Conservation (phyloP, 371 early-diverging fungal genomes). For the Conidiobolus incongruus region DNA sequence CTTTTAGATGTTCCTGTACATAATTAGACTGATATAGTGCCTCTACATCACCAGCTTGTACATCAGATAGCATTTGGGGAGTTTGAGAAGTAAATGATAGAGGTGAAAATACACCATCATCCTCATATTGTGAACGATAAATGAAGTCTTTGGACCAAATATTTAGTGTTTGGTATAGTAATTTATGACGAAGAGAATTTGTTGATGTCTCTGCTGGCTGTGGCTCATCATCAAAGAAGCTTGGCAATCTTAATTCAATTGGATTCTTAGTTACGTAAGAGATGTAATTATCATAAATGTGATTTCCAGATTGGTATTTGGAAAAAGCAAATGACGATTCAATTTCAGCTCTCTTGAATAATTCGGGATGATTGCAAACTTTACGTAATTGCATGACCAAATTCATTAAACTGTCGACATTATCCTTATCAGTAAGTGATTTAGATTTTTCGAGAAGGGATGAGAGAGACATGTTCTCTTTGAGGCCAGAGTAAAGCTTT, state of each 20-base stretch:
- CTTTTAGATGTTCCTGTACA: background rate
- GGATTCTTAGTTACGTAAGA: conserved; percentile 19
- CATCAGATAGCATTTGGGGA: background rate
- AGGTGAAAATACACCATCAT: background rate
- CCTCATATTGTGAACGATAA: background rate
- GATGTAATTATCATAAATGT: conserved; percentile 6
- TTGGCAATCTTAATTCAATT: conserved; percentile 17
- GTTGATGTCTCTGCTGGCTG: conserved; percentile 1
- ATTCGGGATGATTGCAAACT: conserved; percentile 94
- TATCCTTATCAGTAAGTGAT: conserved; percentile 28
- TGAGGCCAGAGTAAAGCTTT: conserved; percentile 47
- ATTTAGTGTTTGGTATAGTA: background rate
- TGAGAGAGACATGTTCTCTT: conserved; percentile 60
- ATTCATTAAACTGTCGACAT: conserved; percentile 71
- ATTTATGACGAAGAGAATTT: background rate
- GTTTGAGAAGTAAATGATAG: background rate
- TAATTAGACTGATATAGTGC: background rate
- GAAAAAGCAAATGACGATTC: conserved; percentile 42
- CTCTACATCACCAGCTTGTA: background rate
- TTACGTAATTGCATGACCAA: conserved; percentile 97
- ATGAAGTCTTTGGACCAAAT: background rate
- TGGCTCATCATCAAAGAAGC: conserved; percentile 7
- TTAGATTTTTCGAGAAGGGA: conserved; percentile 55
- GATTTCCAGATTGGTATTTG: conserved; percentile 11
- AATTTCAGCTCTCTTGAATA: conserved; percentile 88